Percentiles rank a stretch among this genome's conserved stretches.
These are phyloP conservation scores for Mallotus repandus DNA, from an alignment of 441 rosid species.

Conservation along the genomic window DNA sequence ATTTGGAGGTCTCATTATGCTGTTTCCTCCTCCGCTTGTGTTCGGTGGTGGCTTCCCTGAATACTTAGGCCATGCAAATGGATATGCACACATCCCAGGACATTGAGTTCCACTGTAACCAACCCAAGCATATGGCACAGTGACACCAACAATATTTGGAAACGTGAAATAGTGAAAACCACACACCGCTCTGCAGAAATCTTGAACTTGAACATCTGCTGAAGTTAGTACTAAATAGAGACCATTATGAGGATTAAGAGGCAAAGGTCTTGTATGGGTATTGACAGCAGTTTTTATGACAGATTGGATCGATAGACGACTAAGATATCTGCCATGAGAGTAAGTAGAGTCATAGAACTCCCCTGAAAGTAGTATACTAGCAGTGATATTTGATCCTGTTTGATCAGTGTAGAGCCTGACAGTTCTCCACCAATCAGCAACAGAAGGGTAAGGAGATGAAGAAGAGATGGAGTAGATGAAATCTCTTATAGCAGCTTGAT, in stretches of 20 bases:
- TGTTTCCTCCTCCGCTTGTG: conserved; percentile 35
- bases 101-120: conserved; percentile 59
- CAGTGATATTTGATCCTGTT: conserved; percentile 57
- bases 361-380: conserved; percentile 38
- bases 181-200: conserved; percentile 62
- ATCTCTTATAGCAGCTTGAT: conserved; percentile 52
- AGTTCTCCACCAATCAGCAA: conserved; percentile 62
- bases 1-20: conserved; percentile 49
- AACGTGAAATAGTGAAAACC: conserved; percentile 75
- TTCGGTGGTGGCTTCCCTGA: conserved; percentile 43
- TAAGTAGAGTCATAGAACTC: conserved; percentile 44
- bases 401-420: conserved; percentile 58
- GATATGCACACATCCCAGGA: conserved; percentile 64
- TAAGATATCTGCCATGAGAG: conserved; percentile 54
- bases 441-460: conserved; percentile 51
- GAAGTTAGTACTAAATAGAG: conserved; percentile 53
- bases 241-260: conserved; percentile 55
- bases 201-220: conserved; percentile 56
- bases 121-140: conserved; percentile 63
- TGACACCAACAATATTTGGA: conserved; percentile 47
- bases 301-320: conserved; percentile 50
- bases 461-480: conserved; percentile 53
- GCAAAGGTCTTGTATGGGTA: conserved; percentile 32
- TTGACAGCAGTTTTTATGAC: conserved; percentile 48
- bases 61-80: conserved; percentile 52